Evolutionary conservation across 2,329 filamentous ascomycete genomes (phyloP), one percentile per base, ranked within the genome.

Genomic region (Ascochyta koolunga): DNA sequence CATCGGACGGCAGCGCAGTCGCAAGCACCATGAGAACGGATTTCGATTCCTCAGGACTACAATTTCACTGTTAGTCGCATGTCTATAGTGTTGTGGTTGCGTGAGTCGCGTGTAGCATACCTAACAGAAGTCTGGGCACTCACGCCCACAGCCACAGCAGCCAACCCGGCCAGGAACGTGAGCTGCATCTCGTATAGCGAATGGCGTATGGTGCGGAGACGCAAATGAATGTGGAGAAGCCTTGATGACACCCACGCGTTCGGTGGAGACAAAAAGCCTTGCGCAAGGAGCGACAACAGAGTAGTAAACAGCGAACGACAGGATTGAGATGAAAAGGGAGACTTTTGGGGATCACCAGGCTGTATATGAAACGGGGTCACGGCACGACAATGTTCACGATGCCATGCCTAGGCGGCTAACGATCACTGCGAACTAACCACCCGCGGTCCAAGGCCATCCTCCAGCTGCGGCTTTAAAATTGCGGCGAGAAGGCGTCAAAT

Each of bases 1-100:
- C 64, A 5, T 77, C 75, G 24, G 71, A 58, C 16, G 79, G 79
- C 43, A 81, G 71, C 37, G 77, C 79, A 18, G 77, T 79, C 58
- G 73, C 66, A 48, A 81, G 76, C 50, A 78, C 75, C 45, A 69
- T 59, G 63, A 77, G 62, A 62, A 79, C 71, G 39, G 76, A 79
- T 41, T 66, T 50, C 25, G 73, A 74, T 50, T 67, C 54, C 16
- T 59, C 52, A 46, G 60, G 54, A 31, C 65, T 68, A 40, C 39
- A 46, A n/a, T 24, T 36, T 32, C 10, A 29, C 39, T 47, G 54
- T 66, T 59, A 62, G 58, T 52, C 18, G 47, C 33, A 33, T 37
- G 38, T 27, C 47, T 44, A 29, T 25, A 16, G 50, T 52, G 45
- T 52, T 39, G 62, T 39, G n/a, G 35, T 24, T 47, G 41, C 39